Base-by-base conservation (phyloP, 331 rosid genomes). In the Quercus phellos region DNA sequence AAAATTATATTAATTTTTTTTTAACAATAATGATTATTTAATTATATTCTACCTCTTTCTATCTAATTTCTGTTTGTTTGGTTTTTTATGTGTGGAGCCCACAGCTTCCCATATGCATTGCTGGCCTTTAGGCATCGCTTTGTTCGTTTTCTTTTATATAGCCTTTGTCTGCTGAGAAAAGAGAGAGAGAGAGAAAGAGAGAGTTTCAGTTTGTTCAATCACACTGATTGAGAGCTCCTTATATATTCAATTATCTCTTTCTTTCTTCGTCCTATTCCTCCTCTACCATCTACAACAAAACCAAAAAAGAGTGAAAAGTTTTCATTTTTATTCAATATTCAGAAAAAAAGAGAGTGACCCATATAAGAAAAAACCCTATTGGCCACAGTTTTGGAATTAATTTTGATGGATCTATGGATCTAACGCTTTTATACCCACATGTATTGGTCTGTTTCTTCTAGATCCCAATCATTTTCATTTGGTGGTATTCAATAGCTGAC, bases 351-450 rank as follows among this genome's bases (percentile, higher is more conserved):
- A 21, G 32, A 13, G 66, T 53, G 83, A 55, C 64, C 73, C 75
- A 70, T 74, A n/a, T 80, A 16, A 51, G 67, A 50, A 84, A 87
- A 87, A 84, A 78, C 89, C 89, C 90, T 83, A 75, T 82, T 82
- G 83, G 81, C 81, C 80, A 79, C 74, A 16, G 84, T 83, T 75
- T 12, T 43, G 11, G 13, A 43, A 43, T 43, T 75, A 70, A 73
- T 82, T 82, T 82, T 81, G 84, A 82, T 85, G 75, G 88, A 93
- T 93, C 91, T 88, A 54, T 84, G 87, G 93, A 90, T 93, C 98
- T 84, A 85, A 73, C 84, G 26, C 77, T 79, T 53, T 82, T 68
- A n/a, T 64, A 84, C 80, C 87, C 88, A 68, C 91, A 85, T 80
- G 87, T 81, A 79, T 84, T 85, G 84, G 83, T 76, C 76, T 64